Percentiles rank a stretch among this genome's conserved stretches.
Conservation (phyloP, 192 early-diverging fungal species). For the Geosiphon pyriformis region DNA sequence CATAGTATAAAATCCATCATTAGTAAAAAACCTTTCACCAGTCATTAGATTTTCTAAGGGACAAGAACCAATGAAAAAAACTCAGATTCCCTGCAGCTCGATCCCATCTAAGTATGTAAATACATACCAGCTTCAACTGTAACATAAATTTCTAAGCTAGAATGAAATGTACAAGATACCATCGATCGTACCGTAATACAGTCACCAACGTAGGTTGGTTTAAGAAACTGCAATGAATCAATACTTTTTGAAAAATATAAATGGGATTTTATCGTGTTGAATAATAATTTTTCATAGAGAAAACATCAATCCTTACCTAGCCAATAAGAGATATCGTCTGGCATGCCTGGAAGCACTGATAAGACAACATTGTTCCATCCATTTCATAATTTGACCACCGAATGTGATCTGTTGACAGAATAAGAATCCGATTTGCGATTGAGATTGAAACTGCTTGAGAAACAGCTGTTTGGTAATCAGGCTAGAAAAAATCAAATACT, state of each 20-base stretch:
- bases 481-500: neutral
- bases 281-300: too few species aligned
- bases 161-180: slow-evolving; percentile 48
- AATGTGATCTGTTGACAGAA: slow-evolving; percentile 47
- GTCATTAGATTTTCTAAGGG: slow-evolving; percentile 44
- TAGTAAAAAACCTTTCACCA: slow-evolving; percentile 51
- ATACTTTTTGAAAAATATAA: slow-evolving; percentile 35
- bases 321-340: slow-evolving; percentile 50
- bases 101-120: neutral
- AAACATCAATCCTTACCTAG: too few species aligned
- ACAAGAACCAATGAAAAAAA: neutral
- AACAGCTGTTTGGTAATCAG: too few species aligned
- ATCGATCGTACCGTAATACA: slow-evolving; percentile 43
- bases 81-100: neutral
- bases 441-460: too few species aligned
- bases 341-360: slow-evolving; percentile 54
- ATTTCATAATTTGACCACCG: slow-evolving; percentile 67
- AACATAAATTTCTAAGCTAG: slow-evolving; percentile 53
- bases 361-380: slow-evolving; percentile 62
- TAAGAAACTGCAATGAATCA: slow-evolving; percentile 52
- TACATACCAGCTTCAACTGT: slow-evolving; percentile 43
- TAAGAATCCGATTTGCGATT: neutral
- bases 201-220: slow-evolving; percentile 47
- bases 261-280: neutral
- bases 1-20: slow-evolving; percentile 56